phyloP scores from a whole-genome alignment of 345 rosid genomes.

The Rubroshorea leprosula region DNA sequence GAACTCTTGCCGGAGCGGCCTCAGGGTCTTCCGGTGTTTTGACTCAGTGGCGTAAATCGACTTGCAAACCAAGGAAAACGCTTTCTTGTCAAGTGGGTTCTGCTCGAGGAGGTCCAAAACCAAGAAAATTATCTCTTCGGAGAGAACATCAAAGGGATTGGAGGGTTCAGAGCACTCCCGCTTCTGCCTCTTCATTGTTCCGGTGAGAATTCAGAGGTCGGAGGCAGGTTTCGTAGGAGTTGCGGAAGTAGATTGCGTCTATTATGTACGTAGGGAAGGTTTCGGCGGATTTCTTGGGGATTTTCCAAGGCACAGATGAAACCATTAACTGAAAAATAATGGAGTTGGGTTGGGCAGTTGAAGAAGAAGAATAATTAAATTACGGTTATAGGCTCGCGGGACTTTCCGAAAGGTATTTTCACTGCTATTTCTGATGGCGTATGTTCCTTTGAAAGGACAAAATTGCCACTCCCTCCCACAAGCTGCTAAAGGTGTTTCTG shows the following conservation, averaged over 20 bases:
- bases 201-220: no score
- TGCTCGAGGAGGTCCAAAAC: slow-evolving; percentile 41
- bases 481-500: no score
- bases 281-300: no score
- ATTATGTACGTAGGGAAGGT: neutral
- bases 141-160: slow-evolving; percentile 41
- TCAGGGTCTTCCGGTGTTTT: slow-evolving; percentile 42
- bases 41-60: slow-evolving; percentile 42
- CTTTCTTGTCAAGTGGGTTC: slow-evolving; percentile 46
- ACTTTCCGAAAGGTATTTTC: neutral
- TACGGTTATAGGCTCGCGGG: slow-evolving; percentile 6
- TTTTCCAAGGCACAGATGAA: slow-evolving; percentile 8
- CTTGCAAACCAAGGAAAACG: slow-evolving; percentile 53
- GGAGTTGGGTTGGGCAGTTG: neutral
- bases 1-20: slow-evolving; percentile 51
- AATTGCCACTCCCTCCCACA: neutral
- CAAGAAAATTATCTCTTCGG: slow-evolving; percentile 49
- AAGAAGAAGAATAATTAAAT: slow-evolving; percentile 1
- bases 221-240: neutral
- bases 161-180: slow-evolving; percentile 9
- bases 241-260: neutral
- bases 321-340: slow-evolving; percentile 14
- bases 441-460: neutral
- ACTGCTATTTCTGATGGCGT: neutral
- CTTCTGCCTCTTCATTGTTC: slow-evolving; percentile 35